These are phyloP conservation scores for Beverwykella pulmonaria DNA, from an alignment of 495 filamentous ascomycete species.

Conservation along the genomic window DNA sequence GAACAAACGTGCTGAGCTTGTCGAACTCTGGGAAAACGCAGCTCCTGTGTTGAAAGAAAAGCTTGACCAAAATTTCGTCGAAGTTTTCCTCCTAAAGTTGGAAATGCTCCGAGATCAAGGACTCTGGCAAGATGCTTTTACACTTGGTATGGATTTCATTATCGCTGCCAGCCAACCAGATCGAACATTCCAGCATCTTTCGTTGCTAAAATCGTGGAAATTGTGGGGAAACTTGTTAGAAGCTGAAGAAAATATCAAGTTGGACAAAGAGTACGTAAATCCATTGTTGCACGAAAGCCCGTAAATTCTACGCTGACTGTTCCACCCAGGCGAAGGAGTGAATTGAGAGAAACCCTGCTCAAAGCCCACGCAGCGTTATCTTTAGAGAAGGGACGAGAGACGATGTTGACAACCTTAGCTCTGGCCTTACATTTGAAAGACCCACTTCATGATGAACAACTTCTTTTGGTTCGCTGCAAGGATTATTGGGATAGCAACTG, in stretches of 20 bases:
- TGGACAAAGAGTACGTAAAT: not conserved
- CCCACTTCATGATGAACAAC: not conserved
- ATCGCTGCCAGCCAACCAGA: not conserved
- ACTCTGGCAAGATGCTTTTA: not conserved
- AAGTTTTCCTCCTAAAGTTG: not conserved
- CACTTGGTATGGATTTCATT: not conserved
- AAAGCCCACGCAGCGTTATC: not conserved
- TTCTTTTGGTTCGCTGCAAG: slow-evolving; percentile 8
- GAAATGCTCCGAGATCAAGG: not conserved
- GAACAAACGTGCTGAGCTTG: not conserved
- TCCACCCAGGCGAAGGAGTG: not conserved
- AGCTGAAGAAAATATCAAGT: not conserved
- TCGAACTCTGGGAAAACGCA: not conserved
- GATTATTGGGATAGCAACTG: slow-evolving; percentile 19
- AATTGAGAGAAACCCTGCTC: not conserved
- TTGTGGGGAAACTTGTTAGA: slow-evolving; percentile 4
- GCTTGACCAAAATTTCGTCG: slow-evolving; percentile 5
- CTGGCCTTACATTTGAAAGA: not conserved
- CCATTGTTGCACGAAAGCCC: not conserved
- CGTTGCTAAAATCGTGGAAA: not conserved
- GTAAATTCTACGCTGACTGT: not conserved
- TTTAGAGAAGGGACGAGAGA: not conserved
- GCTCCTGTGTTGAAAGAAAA: not conserved
- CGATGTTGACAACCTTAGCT: not conserved
- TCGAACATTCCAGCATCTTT: not conserved